Evolutionary conservation across 2,329 filamentous ascomycete species (phyloP).

Genomic region (Aplosporella prunicola): DNA sequence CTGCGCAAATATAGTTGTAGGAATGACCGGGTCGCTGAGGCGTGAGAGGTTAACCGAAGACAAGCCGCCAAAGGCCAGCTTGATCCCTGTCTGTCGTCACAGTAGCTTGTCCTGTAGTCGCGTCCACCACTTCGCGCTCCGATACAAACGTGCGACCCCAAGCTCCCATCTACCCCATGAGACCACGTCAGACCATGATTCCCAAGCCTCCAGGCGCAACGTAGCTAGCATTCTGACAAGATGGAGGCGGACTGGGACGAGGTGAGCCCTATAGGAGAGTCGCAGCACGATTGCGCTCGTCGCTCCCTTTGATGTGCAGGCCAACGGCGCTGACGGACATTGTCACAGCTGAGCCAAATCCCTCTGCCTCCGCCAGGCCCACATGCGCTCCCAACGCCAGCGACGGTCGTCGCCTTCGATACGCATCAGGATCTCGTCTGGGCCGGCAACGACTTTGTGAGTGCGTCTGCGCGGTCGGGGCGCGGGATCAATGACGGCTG

Average conservation of each 20-base stretch:
- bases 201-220: slow-evolving; percentile 1
- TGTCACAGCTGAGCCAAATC: slow-evolving; percentile 63
- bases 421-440: slow-evolving; percentile 82
- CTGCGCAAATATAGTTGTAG: too few relatives aligned
- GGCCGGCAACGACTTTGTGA: slow-evolving; percentile 83
- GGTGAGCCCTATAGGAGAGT: slow-evolving; percentile 23
- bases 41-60: too few relatives aligned
- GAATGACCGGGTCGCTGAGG: too few relatives aligned
- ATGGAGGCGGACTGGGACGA: slow-evolving; percentile 48
- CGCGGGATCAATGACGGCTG: too few relatives aligned
- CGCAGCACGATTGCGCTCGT: slow-evolving; percentile 3
- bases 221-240: slow-evolving; percentile 11
- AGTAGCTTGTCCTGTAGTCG: background rate
- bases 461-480: slow-evolving; percentile 26
- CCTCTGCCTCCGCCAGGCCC: slow-evolving; percentile 67
- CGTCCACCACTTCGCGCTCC: background rate
- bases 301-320: background rate
- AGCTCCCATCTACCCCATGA: too few relatives aligned
- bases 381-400: slow-evolving; percentile 58
- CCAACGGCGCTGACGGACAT: slow-evolving; percentile 4
- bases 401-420: slow-evolving; percentile 81
- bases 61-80: too few relatives aligned
- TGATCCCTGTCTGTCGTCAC: background rate
- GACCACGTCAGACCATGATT: too few relatives aligned
- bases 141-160: background rate